These are phyloP conservation scores for Azolla pinnata DNA, from an alignment of 75 land plant species.

Conservation along the genomic window DNA sequence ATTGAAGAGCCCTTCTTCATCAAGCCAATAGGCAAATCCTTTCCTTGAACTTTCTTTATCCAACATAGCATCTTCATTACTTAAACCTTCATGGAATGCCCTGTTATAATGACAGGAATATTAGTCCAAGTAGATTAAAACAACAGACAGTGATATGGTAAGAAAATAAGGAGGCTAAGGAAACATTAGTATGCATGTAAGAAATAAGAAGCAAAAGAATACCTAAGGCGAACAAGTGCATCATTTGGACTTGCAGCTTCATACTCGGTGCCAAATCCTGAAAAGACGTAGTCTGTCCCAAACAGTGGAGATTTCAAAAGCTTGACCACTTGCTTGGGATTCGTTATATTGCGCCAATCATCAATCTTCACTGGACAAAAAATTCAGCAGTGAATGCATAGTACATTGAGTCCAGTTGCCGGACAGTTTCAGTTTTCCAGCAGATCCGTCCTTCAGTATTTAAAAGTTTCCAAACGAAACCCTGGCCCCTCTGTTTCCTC, in stretches of 20 bases:
- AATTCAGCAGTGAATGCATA: background rate
- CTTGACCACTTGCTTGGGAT: constrained; percentile 52
- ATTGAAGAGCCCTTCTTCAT: constrained; percentile 96
- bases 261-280: constrained; percentile 86
- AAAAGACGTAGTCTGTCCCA: constrained; percentile 47
- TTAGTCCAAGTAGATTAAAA: background rate
- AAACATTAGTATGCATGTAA: background rate
- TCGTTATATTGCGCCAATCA: constrained; percentile 95
- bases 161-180: background rate
- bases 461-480: too few species aligned
- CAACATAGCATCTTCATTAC: constrained; percentile 22
- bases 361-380: constrained; percentile 44
- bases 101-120: constrained; percentile 9
- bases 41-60: constrained; percentile 15
- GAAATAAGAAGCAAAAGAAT: constrained; percentile 3
- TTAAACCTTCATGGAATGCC: constrained; percentile 23
- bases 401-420: background rate
- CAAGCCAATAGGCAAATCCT: constrained; percentile 70
- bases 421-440: too few species aligned
- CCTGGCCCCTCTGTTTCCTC: too few species aligned
- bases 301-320: constrained; percentile 44
- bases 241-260: constrained; percentile 48
- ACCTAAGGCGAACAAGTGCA: constrained; percentile 35
- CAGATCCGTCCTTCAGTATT: too few species aligned
- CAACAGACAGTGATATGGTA: background rate